Percentiles rank a stretch among this genome's conserved stretches.
Conservation (phyloP, 805 yeast species). For the Suhomyces vadensis region DNA sequence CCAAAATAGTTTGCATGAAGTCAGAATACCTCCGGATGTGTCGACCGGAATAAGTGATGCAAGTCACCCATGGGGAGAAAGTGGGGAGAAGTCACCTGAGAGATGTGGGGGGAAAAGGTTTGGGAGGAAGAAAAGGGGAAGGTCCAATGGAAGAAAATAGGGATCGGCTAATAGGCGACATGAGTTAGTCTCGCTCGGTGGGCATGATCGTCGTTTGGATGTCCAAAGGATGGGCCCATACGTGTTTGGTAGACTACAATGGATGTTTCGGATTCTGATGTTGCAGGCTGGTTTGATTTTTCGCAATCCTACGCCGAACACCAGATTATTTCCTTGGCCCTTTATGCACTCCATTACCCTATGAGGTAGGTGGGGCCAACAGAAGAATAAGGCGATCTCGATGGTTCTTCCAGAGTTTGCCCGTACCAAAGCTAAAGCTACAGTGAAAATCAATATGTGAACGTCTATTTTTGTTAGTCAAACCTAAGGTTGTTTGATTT, state of each 20-base stretch:
- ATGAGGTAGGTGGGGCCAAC: constrained; percentile 2
- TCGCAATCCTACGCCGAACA: constrained; percentile 1
- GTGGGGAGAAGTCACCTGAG: constrained; percentile 7
- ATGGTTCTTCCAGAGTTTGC: neutral
- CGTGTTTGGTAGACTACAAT: no score
- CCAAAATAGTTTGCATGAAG: neutral
- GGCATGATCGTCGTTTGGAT: no score
- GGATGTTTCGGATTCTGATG: neutral
- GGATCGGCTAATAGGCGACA: no score
- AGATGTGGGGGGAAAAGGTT: constrained; percentile 2
- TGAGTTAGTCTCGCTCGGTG: no score
- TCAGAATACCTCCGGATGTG: constrained; percentile 4
- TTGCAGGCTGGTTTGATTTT: neutral
- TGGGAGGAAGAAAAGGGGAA: no score
- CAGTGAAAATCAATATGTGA: neutral
- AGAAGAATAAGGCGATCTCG: neutral
- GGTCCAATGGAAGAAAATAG: no score
- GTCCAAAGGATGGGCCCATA: no score
- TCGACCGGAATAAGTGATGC: constrained; percentile 6
- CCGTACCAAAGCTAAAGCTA: neutral
- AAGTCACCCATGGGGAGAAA: constrained; percentile 8
- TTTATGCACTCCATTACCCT: constrained; percentile 2
- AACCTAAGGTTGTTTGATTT: neutral
- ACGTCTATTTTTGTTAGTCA: neutral
- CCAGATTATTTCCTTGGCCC: neutral